Conservation (phyloP, 441 rosid species). For the Adansonia rubrostipa region DNA sequence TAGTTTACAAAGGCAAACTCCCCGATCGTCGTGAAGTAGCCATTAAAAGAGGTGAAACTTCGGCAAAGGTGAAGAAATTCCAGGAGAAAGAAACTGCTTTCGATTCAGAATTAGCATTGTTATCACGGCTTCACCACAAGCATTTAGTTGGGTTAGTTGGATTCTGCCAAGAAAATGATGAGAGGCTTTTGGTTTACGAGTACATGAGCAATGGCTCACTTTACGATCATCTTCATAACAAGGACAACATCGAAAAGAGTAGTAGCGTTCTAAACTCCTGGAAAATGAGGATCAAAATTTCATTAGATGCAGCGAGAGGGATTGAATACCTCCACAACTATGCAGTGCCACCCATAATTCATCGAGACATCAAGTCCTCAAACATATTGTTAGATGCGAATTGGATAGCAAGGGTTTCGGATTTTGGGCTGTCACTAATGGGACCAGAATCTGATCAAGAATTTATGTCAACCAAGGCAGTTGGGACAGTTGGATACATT, state of each 20-base stretch:
- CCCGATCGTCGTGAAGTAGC: constrained; percentile 58
- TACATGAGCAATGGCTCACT: constrained; percentile 63
- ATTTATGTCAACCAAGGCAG: constrained; percentile 40
- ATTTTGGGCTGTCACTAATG: constrained; percentile 50
- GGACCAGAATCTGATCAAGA: constrained; percentile 41
- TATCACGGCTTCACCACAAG: constrained; percentile 64
- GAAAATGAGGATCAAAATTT: constrained; percentile 48
- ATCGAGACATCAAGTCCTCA: constrained; percentile 53
- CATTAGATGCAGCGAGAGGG: constrained; percentile 52
- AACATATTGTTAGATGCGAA: constrained; percentile 43
- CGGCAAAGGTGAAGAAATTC: constrained; percentile 33
- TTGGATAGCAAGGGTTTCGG: constrained; percentile 49
- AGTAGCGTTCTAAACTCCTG: constrained; percentile 41
- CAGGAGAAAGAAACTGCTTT: constrained; percentile 60
- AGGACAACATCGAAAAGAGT: constrained; percentile 21
- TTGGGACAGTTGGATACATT: constrained; percentile 54
- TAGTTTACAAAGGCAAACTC: constrained; percentile 57
- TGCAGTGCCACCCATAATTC: constrained; percentile 53
- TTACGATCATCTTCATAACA: constrained; percentile 46
- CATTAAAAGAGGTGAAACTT: constrained; percentile 53
- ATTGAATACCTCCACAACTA: constrained; percentile 51
- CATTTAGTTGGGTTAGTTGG: constrained; percentile 59
- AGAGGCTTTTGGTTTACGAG: constrained; percentile 60
- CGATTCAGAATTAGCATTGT: constrained; percentile 49
- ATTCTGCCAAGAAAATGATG: constrained; percentile 61